Evolutionary conservation across 2,329 filamentous ascomycete species (phyloP).

Genomic region (Beauveria brongniartii): DNA sequence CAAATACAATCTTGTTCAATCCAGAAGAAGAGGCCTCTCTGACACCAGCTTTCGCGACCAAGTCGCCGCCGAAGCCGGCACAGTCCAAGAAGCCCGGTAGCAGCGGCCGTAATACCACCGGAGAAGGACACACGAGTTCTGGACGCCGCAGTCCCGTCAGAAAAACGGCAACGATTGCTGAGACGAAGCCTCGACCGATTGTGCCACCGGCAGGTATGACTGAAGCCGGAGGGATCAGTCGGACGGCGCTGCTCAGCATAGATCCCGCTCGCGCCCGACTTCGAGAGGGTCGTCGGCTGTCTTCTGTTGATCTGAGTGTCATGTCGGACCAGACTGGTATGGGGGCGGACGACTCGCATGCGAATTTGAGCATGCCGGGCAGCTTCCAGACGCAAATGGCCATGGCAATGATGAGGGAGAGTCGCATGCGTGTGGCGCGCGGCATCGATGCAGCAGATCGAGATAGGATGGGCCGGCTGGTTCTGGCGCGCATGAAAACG

Average conservation of each 20-base stretch:
- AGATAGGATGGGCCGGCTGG: conserved; percentile 69
- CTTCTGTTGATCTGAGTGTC: conserved; percentile 64
- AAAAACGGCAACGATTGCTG: conserved; percentile 32
- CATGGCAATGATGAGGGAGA: conserved; percentile 54
- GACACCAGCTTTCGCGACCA: conserved; percentile 32
- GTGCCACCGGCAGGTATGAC: conserved; percentile 34
- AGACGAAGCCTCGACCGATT: conserved; percentile 50
- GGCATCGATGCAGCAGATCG: conserved; percentile 35
- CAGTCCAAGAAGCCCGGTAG: conserved; percentile 30
- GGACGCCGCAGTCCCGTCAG: conserved; percentile 36
- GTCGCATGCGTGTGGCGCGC: conserved; percentile 40
- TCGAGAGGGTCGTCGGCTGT: conserved; percentile 34
- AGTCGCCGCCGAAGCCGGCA: conserved; percentile 29
- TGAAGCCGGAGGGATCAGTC: conserved; percentile 27
- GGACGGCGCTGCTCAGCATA: conserved; percentile 42
- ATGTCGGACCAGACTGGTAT: conserved; percentile 61
- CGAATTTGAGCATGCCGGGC: conserved; percentile 57
- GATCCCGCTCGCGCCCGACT: conserved; percentile 34
- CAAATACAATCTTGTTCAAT: conserved; percentile 77
- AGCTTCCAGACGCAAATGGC: conserved; percentile 79
- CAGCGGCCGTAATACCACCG: conserved; percentile 23
- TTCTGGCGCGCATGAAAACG: conserved; percentile 85
- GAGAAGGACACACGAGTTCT: conserved; percentile 13
- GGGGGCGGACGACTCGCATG: conserved; percentile 52
- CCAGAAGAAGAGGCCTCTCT: conserved; percentile 39